These are phyloP conservation scores for Boletales sp. DNA, from an alignment of 768 basidiomycete species.

Conservation along the genomic window DNA sequence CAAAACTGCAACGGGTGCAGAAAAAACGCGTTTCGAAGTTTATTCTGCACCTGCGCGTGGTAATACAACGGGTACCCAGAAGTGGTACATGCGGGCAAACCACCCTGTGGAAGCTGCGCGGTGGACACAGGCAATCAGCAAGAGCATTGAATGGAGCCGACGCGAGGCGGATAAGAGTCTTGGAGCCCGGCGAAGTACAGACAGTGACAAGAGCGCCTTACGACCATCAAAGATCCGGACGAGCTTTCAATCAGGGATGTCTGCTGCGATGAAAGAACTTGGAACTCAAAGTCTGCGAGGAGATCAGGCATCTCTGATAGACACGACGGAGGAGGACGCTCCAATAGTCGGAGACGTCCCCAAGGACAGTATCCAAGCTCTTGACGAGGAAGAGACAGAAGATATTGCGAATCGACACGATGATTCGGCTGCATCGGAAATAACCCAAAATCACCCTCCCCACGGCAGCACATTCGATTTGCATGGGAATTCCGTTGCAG, in stretches of 20 bases:
- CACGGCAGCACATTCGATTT: conserved; percentile 58
- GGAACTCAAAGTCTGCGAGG: conserved; percentile 22
- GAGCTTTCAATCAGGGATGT: conserved; percentile 29
- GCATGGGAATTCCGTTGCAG: conserved; percentile 62
- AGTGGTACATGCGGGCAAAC: conserved; percentile 81
- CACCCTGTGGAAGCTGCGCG: conserved; percentile 87
- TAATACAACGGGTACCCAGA: conserved; percentile 47
- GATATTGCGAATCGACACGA: conserved; percentile 38
- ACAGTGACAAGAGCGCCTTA: conserved; percentile 44
- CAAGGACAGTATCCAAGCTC: conserved; percentile 24
- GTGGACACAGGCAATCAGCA: conserved; percentile 76
- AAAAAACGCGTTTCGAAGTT: conserved; percentile 81
- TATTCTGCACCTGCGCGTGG: conserved; percentile 55
- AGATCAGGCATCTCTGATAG: conserved; percentile 24
- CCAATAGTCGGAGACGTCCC: conserved; percentile 1
- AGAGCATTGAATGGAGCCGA: conserved; percentile 69
- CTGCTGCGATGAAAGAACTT: conserved; percentile 18
- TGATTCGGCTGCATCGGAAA: conserved; percentile 44
- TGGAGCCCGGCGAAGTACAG: conserved; percentile 38
- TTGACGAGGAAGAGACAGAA: conserved; percentile 26
- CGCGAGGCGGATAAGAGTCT: conserved; percentile 34
- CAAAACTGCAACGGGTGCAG: conserved; percentile 45
- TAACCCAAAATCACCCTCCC: conserved; percentile 44
- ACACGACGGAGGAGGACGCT: conserved; percentile 16
- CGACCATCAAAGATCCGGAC: conserved; percentile 28